Base-by-base conservation (phyloP, 2,329 filamentous ascomycete genomes). In the Amauroascus niger region DNA sequence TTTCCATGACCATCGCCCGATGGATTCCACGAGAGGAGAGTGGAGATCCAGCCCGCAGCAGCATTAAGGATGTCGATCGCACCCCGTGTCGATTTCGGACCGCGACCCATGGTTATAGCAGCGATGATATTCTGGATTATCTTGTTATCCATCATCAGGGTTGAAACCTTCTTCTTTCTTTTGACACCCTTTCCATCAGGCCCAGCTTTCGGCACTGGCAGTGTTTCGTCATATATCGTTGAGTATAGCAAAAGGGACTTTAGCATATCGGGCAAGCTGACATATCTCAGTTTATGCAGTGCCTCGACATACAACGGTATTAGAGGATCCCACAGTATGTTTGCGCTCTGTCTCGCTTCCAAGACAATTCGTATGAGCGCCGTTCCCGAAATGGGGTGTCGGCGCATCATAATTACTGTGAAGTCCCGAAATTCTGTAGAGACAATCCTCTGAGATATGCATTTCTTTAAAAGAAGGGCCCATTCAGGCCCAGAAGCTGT, bases 91-190 rank as follows among this genome's bases (percentile, higher is more conserved):
- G 63, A 62, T 49, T 63, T 64, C 2, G 67, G 66, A 3, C 65
- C 59, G 33, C 54, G 57, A 0, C 69, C 67, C 6, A 67, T 64
- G 2, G 69, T 69, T 24, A 72, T 59, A 8, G 67, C 64, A 30
- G 70, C 62, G 62, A 71, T 70, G 20, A 66, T 60, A 63, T 72
- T 69, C 53, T 72, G 69, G 32, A 72, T 65, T 53, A 72, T 64
- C 45, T 67, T 65, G 39, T 69, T 71, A 59, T 72, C 70, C 0
- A 67, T 71, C 69, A 72, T 71, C 1, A 73, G 58, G 0, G 69
- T 72, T 26, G 55, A 60, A 14, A 41, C 7, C 14, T 32, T 49
- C 60, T 59, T 24, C 39, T 24, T 46, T 41, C 46, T 35, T 35
- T 56, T 56, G 13, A 55, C 49, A 50, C 37, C 46, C 50, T 41